Base-by-base conservation (phyloP, 306 rosid genomes). In the Inga oerstediana region DNA sequence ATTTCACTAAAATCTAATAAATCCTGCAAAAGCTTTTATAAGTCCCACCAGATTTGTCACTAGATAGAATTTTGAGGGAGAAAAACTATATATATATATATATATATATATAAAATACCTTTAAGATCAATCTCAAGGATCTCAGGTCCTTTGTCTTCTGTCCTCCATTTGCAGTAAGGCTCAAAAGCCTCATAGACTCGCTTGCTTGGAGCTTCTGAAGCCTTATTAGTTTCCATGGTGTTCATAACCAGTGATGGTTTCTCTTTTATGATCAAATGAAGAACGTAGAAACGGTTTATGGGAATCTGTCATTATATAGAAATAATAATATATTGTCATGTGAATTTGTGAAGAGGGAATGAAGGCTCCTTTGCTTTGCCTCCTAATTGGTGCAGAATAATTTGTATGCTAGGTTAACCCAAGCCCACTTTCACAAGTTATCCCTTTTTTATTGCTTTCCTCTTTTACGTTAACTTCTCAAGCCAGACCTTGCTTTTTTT, bases 141-240 rank as follows among this genome's bases (percentile, higher is more conserved):
- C 3, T 74, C 80, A 14, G 12, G 76, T 30, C 81, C 85, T 72
- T 78, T 10, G 24, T 19, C 86, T 14, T 85, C 46, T 52, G 64
- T 45, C 19, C 67, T 45, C 91, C 90, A 88, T 82, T 84, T 84
- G 82, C 94, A 89, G 58, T 49, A 86, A 73, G 97, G 97, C 49
- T 92, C 94, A 65, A 92, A 90, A 74, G 81, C 88, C 76, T 87
- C 83, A 43, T 89, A 88, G 78, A 19, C 17, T 52, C 79, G 89
- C 20, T 82, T 64, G 66, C 52, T 45, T 19, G 76, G 27, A 44
- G 80, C 72, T 79, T 46, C 80, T 45, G 32, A 56, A n/a, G 39
- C 83, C 52, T 79, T 88, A 35, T 76, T 88, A n/a, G 74, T 74
- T 51, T 77, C 80, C 87, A 83, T 88, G 79, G 83, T 35, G 72